phyloP scores from a whole-genome alignment of 192 early-diverging fungal species.

The Glomus cerebriforme region DNA sequence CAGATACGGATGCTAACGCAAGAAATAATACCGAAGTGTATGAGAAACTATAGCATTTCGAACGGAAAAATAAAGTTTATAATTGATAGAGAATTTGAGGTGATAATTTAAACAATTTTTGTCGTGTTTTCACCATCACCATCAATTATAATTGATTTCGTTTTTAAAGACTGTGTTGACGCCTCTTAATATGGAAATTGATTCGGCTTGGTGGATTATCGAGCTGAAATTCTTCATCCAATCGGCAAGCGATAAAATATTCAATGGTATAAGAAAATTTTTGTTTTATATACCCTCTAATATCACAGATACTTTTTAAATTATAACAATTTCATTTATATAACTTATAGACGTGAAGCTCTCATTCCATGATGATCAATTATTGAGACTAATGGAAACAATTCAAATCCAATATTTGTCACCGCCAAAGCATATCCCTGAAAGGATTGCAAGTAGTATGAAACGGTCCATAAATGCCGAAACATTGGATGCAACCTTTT shows the following conservation, averaged over 20 bases:
- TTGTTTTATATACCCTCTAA: too few relatives aligned
- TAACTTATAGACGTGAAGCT: not conserved
- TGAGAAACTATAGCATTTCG: conserved; percentile 57
- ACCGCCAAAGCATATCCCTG: not conserved
- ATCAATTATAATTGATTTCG: not conserved
- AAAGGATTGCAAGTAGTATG: not conserved
- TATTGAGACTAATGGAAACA: not conserved
- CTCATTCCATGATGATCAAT: not conserved
- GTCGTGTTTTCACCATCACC: too few relatives aligned
- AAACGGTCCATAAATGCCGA: not conserved
- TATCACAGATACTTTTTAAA: not conserved
- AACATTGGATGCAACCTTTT: not conserved
- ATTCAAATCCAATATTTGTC: not conserved
- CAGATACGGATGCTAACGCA: conserved; percentile 68
- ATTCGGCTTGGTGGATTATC: conserved; percentile 2
- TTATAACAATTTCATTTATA: not conserved
- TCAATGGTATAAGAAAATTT: not conserved
- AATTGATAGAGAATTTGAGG: conserved; percentile 73
- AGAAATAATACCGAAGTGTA: conserved; percentile 71
- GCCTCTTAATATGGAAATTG: not conserved
- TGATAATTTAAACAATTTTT: conserved; percentile 24
- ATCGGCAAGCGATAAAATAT: not conserved
- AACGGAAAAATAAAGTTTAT: conserved; percentile 75
- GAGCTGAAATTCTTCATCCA: conserved; percentile 21
- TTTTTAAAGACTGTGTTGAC: conserved; percentile 13